phyloP scores from a whole-genome alignment of 176 grass and related monocot species.

The Canna indica region DNA sequence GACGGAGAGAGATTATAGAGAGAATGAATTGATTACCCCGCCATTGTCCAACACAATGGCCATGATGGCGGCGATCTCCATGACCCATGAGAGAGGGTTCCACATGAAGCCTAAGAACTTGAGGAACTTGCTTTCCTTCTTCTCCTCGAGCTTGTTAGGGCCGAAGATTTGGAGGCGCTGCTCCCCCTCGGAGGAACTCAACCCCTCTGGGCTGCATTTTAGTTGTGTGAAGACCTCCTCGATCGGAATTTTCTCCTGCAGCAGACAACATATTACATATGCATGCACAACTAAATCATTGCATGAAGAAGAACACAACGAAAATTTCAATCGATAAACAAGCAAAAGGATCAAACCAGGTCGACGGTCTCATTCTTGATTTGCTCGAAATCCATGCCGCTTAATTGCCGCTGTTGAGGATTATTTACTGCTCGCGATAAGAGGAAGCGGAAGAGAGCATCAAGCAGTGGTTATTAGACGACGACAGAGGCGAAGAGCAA shows the following conservation, averaged over 20 bases:
- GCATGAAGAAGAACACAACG: not conserved
- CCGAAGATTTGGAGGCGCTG: not conserved
- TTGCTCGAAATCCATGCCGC: not conserved
- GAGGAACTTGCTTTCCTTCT: conserved; percentile 5
- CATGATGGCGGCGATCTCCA: conserved; percentile 5
- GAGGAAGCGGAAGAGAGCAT: too few relatives aligned
- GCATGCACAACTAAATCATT: too few relatives aligned
- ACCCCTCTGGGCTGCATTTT: not conserved
- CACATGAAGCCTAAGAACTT: conserved; percentile 17
- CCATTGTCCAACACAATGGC: conserved; percentile 6
- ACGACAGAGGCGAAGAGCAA: too few relatives aligned
- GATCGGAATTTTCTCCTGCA: conserved; percentile 3
- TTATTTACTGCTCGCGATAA: too few relatives aligned
- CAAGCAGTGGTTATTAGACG: too few relatives aligned
- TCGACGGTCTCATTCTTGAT: conserved; percentile 5
- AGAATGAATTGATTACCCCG: too few relatives aligned
- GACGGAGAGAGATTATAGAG: too few relatives aligned
- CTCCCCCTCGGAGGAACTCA: not conserved
- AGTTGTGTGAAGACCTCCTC: not conserved
- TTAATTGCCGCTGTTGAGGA: not conserved
- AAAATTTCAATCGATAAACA: not conserved
- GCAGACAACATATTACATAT: too few relatives aligned
- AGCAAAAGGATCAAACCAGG: not conserved
- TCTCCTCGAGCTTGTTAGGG: conserved; percentile 13
- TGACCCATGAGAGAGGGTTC: conserved; percentile 19